Evolutionary conservation across 2,329 filamentous ascomycete genomes (phyloP).

Genomic region (Blastomyces silverae): DNA sequence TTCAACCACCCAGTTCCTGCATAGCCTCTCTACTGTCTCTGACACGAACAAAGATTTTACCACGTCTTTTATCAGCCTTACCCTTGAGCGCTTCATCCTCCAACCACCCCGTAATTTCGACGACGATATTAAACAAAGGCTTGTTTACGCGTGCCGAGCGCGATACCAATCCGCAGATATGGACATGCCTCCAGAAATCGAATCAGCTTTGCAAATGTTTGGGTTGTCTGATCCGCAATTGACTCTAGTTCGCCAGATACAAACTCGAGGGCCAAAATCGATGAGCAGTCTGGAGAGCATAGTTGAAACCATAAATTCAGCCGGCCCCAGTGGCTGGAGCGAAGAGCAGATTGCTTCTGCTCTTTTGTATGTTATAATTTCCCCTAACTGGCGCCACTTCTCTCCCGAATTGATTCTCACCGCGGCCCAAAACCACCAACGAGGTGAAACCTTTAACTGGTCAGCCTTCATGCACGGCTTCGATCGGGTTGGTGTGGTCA

Average conservation of each 20-base stretch:
- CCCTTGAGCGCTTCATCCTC: conserved; percentile 80
- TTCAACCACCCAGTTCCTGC: conserved; percentile 69
- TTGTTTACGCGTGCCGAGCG: conserved; percentile 57
- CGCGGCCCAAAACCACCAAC: conserved; percentile 50
- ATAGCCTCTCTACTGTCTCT: conserved; percentile 62
- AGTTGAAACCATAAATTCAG: conserved; percentile 52
- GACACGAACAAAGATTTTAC: conserved; percentile 59
- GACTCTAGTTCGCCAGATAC: conserved; percentile 57
- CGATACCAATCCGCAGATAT: conserved; percentile 56
- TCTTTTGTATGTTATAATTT: conserved; percentile 63
- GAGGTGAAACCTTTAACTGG: conserved; percentile 55
- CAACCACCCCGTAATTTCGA: conserved; percentile 82
- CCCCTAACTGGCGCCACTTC: conserved; percentile 55
- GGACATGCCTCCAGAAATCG: conserved; percentile 40
- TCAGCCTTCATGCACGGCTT: conserved; percentile 68
- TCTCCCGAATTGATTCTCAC: conserved; percentile 62
- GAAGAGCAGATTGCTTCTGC: conserved; percentile 79
- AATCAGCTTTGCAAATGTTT: conserved; percentile 42
- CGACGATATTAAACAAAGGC: conserved; percentile 61
- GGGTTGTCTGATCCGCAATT: conserved; percentile 38
- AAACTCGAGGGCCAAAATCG: conserved; percentile 65
- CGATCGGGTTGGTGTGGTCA: conserved; percentile 67
- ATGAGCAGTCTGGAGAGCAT: conserved; percentile 68
- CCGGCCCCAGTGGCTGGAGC: conserved; percentile 58
- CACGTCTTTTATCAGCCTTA: conserved; percentile 64